Evolutionary conservation across 129 eudicot species (phyloP), one percentile per base, ranked within the genome.

Genomic region (Flaveria ramosissima): DNA sequence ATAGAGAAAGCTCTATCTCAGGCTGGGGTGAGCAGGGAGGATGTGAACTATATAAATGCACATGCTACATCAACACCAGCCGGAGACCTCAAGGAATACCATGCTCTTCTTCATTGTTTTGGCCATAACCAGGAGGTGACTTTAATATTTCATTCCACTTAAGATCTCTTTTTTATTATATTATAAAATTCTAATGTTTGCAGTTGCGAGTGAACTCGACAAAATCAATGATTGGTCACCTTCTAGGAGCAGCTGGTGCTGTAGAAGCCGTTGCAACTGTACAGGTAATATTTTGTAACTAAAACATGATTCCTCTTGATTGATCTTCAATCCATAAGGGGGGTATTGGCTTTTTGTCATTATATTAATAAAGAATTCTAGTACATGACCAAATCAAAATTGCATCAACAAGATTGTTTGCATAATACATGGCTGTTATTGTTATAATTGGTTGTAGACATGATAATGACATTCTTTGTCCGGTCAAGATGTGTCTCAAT

Each of bases 201-300:
- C 92, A 93, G 98, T 81, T 93, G 81, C 84, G 87, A 75, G 88
- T 93, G 68, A 93, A 93, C 87, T 93, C 98, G 27, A 88, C 98
- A 81, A 93, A 93, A 65, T 63, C 98, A 52, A 93, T 93, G 98
- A 90, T 90, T 17, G 98, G 98, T 47, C 98, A 93, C 78, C 89
- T 93, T 51, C 88, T 93, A 53, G 98, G 98, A 32, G 98, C 98
- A 78, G 97, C 98, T 85, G 97, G 97, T 68, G 98, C 96, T 78
- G 96, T 93, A 43, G 98, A 93, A 85, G 98, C 98, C 77, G 97
- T 93, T 78, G 98, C 98, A 72, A 90, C 98, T 72, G 81, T 93
- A 72, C 97, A 93, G 97, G 98, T 93, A 70, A 73, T 63, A 20
- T 53, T 26, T 77, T 67, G 23, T 42, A 21, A 17, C 46, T 19